A percentile compares a stretch with the other conserved stretches of the same genome.
Evolutionary conservation across 2,329 filamentous ascomycete genomes (phyloP).

Genomic region (Cephalotrichum gorgonifer): DNA sequence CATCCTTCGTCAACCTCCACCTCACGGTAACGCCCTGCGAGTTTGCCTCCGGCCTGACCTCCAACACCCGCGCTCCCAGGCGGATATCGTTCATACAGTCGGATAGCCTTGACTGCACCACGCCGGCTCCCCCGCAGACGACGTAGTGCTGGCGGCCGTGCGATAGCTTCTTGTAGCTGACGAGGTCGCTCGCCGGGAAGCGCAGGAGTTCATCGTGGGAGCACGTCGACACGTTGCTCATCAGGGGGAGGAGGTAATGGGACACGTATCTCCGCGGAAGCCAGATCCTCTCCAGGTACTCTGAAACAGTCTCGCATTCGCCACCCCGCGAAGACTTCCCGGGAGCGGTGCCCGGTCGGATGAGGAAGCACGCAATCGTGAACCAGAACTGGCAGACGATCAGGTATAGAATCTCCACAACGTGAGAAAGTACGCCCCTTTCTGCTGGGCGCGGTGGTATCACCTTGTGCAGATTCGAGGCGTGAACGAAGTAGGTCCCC

Average conservation of each 20-base stretch:
- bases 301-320: constrained; percentile 30
- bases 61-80: constrained; percentile 25
- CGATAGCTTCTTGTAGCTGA: constrained; percentile 36
- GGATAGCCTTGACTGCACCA: constrained; percentile 18
- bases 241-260: constrained; percentile 42
- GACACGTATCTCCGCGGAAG: constrained; percentile 34
- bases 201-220: constrained; percentile 36
- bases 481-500: constrained; percentile 38
- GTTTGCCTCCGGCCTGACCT: constrained; percentile 16
- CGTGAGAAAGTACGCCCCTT: constrained; percentile 23
- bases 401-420: constrained; percentile 32
- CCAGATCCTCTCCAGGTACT: constrained; percentile 39
- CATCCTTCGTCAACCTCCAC: constrained; percentile 18
- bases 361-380: constrained; percentile 36
- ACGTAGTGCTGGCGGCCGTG: constrained; percentile 38
- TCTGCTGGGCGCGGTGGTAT: constrained; percentile 29
- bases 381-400: constrained; percentile 43
- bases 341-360: constrained; percentile 28
- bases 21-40: constrained; percentile 16
- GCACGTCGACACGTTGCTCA: constrained; percentile 45
- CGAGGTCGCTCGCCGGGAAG: constrained; percentile 42
- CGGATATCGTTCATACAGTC: constrained; percentile 18
- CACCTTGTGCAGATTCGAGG: constrained; percentile 41
- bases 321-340: too few relatives aligned
- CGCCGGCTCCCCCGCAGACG: constrained; percentile 36